Base-by-base conservation (phyloP, 352 stramenopile genomes). In the Globisporangium acanthophoron region DNA sequence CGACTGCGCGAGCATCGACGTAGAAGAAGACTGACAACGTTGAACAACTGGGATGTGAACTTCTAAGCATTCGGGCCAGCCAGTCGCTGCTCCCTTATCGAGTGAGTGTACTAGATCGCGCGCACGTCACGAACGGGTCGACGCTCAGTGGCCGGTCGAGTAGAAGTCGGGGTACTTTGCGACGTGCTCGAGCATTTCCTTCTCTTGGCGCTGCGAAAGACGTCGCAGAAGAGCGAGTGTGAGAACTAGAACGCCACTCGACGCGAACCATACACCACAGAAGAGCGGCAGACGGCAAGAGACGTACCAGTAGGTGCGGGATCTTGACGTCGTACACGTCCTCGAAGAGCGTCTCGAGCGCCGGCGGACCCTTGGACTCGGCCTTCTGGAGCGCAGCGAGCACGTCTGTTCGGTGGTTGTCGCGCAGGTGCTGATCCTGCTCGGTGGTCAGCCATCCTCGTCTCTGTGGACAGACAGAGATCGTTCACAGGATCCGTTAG, bases 261-360 rank as follows among this genome's bases (percentile, higher is more conserved):
- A 11, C 33, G 5, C 46, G 24, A 33, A 5, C 41, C 9, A 37
- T n/a, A 21, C 13, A 39, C 16, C 3, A 55, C 11, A 15, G n/a
- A 60, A 64, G 5, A 18, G 9, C 21, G 24, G 11, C 16, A 11
- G 18, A 21, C 20, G 18, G 33, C 8, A 8, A n/a, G 20, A 33
- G 21, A 71, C 70, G 37, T 78, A 94, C 83, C 52, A 93, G 56
- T 15, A 99, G 73, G 65, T 99, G 88, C 9, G 68, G 78, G 31
- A 95, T 92, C 66, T 98, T 98, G 52, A 96, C 80, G 52, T 97
- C 69, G 66, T 99, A 99, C 4, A 99, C 97, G 69, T 99, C 97
- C 37, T 96, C 84, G 64, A 99, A 99, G 66, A 99, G 88, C 27
- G 89, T 92, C 27, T 90, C 67, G 1, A 99, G 52, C 27, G 78